Evolutionary conservation across 2,329 filamentous ascomycete genomes (phyloP), one percentile per base, ranked within the genome.

Genomic region (Aurifilum marmelostoma): DNA sequence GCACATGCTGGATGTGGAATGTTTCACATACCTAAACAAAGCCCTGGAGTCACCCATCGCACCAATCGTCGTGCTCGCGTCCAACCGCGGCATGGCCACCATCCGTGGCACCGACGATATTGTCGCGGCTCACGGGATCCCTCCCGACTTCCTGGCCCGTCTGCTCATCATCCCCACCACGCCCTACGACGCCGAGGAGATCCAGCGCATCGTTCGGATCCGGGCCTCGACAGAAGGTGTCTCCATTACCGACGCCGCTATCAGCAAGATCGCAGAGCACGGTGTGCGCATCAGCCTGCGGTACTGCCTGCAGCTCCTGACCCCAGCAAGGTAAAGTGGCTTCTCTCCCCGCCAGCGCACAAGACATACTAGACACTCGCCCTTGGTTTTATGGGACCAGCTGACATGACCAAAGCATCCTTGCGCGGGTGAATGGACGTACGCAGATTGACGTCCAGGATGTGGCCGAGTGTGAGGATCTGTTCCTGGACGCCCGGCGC

Each of bases 1-100:
- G 71, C 95, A 99, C 84, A 99, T 99, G 96, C 93, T 99, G 75
- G 96, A 99, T 80, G 92, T 99, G 75, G 96, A 99, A 84, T 97
- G 94, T 84, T 99, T 98, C 83, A 98, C 96, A 74, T 99, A 97
- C 82, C 90, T 99, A 77, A 98, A 98, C 85, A 92, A 94, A 77
- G 96, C 96, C n/a, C 87, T 99, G 74, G 96, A 99, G 85, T 94
- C 93, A 67, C 88, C 90, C 73, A 97, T 99, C 77, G 95, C 95
- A 1, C 96, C 96, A 69, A 97, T 99, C 77, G 96, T 99, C 71
- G 96, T 99, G 74, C 90, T 99, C 71, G 96, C 96, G 70, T 98
- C 96, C 56, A 99, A 99, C 84, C 91, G 96, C 76, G 96, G 96
- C 79, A 91, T 94, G 85, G 95, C 93, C 73, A 92, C 93, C 73